phyloP scores from a whole-genome alignment of 257 asterid genomes.

The Prunella vulgaris region DNA sequence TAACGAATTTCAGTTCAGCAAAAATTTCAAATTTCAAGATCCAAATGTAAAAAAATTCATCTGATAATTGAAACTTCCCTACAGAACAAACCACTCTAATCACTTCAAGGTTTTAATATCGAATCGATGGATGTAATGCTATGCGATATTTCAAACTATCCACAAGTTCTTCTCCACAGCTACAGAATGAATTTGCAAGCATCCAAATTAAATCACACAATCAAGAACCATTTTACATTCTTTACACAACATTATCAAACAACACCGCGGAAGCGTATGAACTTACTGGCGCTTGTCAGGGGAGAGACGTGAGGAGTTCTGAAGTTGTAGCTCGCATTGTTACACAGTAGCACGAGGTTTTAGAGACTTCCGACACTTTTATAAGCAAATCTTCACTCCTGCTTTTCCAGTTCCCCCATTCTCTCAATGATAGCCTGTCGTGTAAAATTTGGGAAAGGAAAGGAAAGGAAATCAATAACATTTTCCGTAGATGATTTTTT shows the following conservation, averaged over 20 bases:
- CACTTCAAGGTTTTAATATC: neutral
- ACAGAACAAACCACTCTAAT: neutral
- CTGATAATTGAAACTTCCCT: neutral
- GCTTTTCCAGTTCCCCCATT: constrained; percentile 95
- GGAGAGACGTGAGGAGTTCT: neutral
- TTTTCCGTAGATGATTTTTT: neutral
- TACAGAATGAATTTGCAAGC: neutral
- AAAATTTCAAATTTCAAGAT: neutral
- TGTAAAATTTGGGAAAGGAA: neutral
- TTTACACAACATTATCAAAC: constrained; percentile 20
- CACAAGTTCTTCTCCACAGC: neutral
- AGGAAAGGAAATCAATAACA: neutral
- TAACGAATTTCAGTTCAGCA: neutral
- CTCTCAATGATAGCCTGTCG: constrained; percentile 87
- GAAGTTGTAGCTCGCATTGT: neutral
- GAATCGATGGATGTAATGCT: neutral
- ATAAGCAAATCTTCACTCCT: constrained; percentile 37
- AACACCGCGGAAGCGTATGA: neutral
- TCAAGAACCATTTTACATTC: constrained; percentile 5
- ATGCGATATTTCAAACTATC: neutral
- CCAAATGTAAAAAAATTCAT: neutral
- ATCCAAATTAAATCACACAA: neutral
- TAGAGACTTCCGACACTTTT: neutral
- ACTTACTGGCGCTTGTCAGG: neutral
- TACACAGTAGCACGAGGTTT: neutral